Base-by-base conservation (phyloP, 495 filamentous ascomycete species). In the Hypoxylon trugodes region DNA sequence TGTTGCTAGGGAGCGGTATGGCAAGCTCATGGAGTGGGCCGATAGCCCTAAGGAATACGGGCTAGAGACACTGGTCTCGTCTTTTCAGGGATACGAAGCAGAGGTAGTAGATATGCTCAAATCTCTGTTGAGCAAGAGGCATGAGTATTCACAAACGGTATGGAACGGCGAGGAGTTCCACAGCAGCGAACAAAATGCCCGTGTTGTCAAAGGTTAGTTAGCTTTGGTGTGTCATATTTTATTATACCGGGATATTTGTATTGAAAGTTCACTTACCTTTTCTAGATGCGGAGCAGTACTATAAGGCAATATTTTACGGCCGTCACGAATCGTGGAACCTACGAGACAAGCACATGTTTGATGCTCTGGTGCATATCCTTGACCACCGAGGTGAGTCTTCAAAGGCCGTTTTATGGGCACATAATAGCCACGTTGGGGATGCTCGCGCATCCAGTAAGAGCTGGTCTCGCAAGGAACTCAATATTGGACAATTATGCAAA, bases 371-470 rank as follows among this genome's bases (percentile, higher is more conserved):
- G 3, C 78, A 82, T 4, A 57, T 84, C 3, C 61, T 85, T 21
- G 69, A 80, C 32, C 73, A 78, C 33, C 77, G 79, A 16, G 75
- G 74, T 33, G 15, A 53, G 26, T 68, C 71, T 3, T 54, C 74
- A 24, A 85, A 84, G 41, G 84, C 81, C 2, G 73, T 87, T 21
- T 79, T 86, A 1, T 86, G 84, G 84, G 84, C 82, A 51, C 84
- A 86, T 58, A 87, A 86, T 62, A 85, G 82, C 21, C 84, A 86
- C 42, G 73, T 84, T 41, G 84, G 84, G n/a, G 84, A 87, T 59
- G 84, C 84, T 10, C 73, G 84, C 7, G 79, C 75, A 13, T 86
- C 83, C 2, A 79, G 76, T 57, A 87, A 86, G 82, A 78, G 82
- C 2, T 73, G 64, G 42, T 69, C 76, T 4, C 74, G 78, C 12